Conservation (phyloP, 2,329 filamentous ascomycete genomes). For the Pyrenophora seminiperda region DNA sequence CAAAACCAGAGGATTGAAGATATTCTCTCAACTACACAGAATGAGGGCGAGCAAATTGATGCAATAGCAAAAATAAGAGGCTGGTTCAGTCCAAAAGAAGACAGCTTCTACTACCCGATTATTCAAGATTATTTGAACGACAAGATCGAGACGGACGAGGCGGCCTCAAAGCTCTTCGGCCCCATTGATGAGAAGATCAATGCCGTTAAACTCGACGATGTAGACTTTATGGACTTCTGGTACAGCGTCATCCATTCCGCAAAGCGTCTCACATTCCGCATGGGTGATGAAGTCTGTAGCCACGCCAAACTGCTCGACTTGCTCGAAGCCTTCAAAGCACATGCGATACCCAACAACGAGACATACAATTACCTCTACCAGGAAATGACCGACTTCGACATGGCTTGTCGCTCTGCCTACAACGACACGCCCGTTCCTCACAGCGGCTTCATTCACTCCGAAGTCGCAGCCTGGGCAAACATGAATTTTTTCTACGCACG, state of each 20-base stretch:
- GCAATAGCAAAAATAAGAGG: conserved; percentile 36
- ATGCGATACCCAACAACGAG: conserved; percentile 25
- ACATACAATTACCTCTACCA: conserved; percentile 29
- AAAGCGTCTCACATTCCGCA: conserved; percentile 27
- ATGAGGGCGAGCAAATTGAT: conserved; percentile 34
- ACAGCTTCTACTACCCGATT: conserved; percentile 27
- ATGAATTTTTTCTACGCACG: conserved; percentile 40
- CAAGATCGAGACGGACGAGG: conserved; percentile 19
- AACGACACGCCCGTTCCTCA: conserved; percentile 35
- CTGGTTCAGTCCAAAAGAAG: conserved; percentile 36
- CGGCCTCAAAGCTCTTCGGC: conserved; percentile 23
- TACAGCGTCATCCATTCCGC: conserved; percentile 41
- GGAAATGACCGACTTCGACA: conserved; percentile 27
- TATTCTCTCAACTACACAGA: conserved; percentile 20
- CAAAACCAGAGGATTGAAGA: conserved; percentile 27
- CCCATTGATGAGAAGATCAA: conserved; percentile 37
- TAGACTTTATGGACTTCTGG: conserved; percentile 35
- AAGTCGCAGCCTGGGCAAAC: conserved; percentile 40
- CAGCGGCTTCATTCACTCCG: conserved; percentile 23
- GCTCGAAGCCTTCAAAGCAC: conserved; percentile 32
- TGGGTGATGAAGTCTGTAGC: neutral
- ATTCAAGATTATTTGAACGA: conserved; percentile 33
- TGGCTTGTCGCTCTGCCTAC: conserved; percentile 36
- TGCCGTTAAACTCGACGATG: conserved; percentile 21
- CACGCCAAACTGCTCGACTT: conserved; percentile 31